A percentile compares a stretch with the other conserved stretches of the same genome.
Evolutionary conservation across 176 grass and related monocot genomes (phyloP).

Genomic region (Triticum dicoccoides): DNA sequence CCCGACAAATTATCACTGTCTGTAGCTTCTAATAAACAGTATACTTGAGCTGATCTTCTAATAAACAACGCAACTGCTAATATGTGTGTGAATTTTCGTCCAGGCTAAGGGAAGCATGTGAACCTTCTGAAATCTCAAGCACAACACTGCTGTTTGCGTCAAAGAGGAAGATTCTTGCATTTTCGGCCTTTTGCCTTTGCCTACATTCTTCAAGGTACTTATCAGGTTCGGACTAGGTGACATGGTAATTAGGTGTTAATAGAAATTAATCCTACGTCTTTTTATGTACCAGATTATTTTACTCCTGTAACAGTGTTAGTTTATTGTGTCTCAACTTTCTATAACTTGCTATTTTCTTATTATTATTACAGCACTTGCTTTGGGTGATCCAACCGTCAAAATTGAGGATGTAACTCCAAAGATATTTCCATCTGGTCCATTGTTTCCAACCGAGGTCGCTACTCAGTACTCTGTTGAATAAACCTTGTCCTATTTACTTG

Average conservation of each 20-base stretch:
- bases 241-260: constrained; percentile 20
- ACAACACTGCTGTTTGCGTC: constrained; percentile 36
- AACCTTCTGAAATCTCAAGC: constrained; percentile 40
- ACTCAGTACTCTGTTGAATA: constrained; percentile 29
- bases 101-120: constrained; percentile 41
- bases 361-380: constrained; percentile 61
- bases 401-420: constrained; percentile 72
- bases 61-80: not conserved
- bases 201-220: constrained; percentile 88
- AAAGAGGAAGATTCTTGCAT: constrained; percentile 63
- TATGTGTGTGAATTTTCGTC: constrained; percentile 4
- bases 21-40: not conserved
- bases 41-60: not conserved
- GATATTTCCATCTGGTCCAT: constrained; percentile 62
- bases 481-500: constrained; percentile 1
- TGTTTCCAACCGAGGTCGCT: constrained; percentile 81
- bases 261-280: not conserved
- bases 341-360: constrained; percentile 5
- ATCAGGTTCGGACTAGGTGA: constrained; percentile 71
- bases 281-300: not conserved
- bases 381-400: constrained; percentile 66
- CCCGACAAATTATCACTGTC: not conserved
- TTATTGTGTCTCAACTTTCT: not conserved
- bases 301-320: not conserved
- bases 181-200: constrained; percentile 53